These are phyloP conservation scores for Epichloe gansuensis DNA, from an alignment of 2,329 filamentous ascomycete species.

Conservation along the genomic window DNA sequence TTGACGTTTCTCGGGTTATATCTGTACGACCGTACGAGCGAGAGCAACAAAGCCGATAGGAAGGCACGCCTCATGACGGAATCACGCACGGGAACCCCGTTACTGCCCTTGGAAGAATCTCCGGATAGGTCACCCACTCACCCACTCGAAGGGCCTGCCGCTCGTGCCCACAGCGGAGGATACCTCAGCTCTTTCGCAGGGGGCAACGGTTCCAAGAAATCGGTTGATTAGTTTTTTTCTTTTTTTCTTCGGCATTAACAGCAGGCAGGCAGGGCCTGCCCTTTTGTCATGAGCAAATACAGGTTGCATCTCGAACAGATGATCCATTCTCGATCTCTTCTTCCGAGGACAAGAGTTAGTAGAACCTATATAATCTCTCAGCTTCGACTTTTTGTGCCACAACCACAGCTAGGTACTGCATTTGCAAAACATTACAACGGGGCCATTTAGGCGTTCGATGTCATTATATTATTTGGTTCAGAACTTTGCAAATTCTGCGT, in stretches of 20 bases:
- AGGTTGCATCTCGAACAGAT: too few species aligned
- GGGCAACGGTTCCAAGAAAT: conserved; percentile 41
- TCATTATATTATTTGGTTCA: too few species aligned
- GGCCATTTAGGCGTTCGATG: too few species aligned
- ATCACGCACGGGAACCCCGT: conserved; percentile 24
- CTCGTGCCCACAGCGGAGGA: conserved; percentile 34
- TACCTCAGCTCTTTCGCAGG: conserved; percentile 25
- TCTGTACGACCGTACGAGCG: conserved; percentile 85
- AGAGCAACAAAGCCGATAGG: conserved; percentile 77
- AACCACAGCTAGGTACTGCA: too few species aligned
- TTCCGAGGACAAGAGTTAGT: too few species aligned
- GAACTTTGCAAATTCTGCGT: too few species aligned
- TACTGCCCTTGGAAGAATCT: conserved; percentile 54
- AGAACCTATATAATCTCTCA: too few species aligned
- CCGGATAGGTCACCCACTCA: conserved; percentile 1
- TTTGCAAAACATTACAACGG: too few species aligned
- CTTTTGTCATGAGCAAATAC: background rate
- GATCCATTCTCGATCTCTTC: too few species aligned
- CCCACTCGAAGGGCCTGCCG: conserved; percentile 9
- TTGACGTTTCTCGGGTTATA: conserved; percentile 90
- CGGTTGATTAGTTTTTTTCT: conserved; percentile 31
- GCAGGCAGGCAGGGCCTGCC: background rate
- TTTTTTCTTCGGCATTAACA: background rate
- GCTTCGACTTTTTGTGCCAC: too few species aligned
- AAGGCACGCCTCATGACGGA: conserved; percentile 55